Evolutionary conservation across 768 basidiomycete genomes (phyloP).

Genomic region (Suillus spraguei): DNA sequence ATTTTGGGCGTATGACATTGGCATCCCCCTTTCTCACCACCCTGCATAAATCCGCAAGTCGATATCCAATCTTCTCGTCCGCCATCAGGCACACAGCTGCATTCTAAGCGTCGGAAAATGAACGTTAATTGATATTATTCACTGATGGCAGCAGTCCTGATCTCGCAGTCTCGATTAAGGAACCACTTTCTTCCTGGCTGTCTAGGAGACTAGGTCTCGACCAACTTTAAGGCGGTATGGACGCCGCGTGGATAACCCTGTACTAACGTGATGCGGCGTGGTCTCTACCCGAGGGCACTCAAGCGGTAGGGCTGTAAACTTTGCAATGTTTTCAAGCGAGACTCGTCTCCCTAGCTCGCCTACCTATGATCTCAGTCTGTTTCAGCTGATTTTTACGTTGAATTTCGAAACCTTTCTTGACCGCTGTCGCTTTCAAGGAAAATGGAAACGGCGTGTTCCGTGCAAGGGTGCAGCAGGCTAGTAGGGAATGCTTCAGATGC

Average conservation of each 20-base stretch:
- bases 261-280: not conserved
- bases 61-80: not conserved
- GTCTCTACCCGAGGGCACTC: not conserved
- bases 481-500: slow-evolving; percentile 1
- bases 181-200: too few species aligned
- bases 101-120: slow-evolving; percentile 6
- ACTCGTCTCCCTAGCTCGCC: not conserved
- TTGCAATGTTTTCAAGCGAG: not conserved
- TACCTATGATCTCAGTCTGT: not conserved
- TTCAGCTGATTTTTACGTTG: slow-evolving; percentile 1
- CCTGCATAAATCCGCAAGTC: slow-evolving; percentile 3
- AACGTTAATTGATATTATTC: not conserved
- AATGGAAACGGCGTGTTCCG: not conserved
- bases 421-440: not conserved
- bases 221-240: not conserved
- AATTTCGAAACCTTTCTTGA: not conserved
- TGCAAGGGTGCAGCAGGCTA: not conserved
- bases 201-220: too few species aligned
- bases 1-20: too few species aligned
- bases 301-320: not conserved
- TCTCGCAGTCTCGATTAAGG: not conserved
- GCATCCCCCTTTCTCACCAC: not conserved
- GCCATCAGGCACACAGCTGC: not conserved
- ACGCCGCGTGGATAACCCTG: not conserved
- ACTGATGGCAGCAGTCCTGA: not conserved